Evolutionary conservation across 768 basidiomycete genomes (phyloP).

Genomic region (Trametes elegans): DNA sequence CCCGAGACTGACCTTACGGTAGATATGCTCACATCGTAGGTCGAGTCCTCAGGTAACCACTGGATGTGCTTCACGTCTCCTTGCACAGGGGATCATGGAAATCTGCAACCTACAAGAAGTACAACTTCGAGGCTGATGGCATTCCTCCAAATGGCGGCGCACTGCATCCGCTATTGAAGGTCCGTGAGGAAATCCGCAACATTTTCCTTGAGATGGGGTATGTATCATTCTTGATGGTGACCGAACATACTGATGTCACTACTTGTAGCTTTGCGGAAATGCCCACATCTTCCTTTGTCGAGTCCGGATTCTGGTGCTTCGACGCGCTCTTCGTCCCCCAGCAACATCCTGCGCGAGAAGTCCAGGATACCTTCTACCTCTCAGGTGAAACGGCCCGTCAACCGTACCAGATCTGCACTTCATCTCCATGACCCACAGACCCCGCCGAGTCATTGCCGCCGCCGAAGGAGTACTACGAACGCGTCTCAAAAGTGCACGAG

Average conservation of each 20-base stretch:
- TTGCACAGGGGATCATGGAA: conserved; percentile 86
- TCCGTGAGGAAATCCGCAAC: conserved; percentile 94
- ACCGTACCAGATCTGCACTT: background rate
- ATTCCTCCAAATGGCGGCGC: conserved; percentile 87
- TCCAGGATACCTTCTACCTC: conserved; percentile 98
- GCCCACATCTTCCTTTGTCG: conserved; percentile 94
- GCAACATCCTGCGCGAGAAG: conserved; percentile 95
- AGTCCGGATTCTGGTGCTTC: conserved; percentile 99
- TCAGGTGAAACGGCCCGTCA: conserved; percentile 55
- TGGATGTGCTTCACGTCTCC: conserved; percentile 11
- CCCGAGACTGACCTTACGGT: conserved; percentile 95
- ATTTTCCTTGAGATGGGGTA: conserved; percentile 99
- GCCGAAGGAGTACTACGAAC: conserved; percentile 78
- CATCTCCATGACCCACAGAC: conserved; percentile 43
- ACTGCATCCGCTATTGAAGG: conserved; percentile 94
- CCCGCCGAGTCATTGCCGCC: conserved; percentile 76
- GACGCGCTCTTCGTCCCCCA: conserved; percentile 98
- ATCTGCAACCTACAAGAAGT: conserved; percentile 90
- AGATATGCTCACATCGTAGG: conserved; percentile 92
- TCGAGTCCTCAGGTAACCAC: conserved; percentile 4
- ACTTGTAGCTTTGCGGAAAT: conserved; percentile 90
- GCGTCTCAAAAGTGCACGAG: conserved; percentile 81
- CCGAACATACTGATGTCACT: background rate
- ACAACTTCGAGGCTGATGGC: conserved; percentile 98
- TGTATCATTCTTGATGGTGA: conserved; percentile 20